Evolutionary conservation across 108 stramenopile genomes (phyloP).

Genomic region (Bacterosira constricta): DNA sequence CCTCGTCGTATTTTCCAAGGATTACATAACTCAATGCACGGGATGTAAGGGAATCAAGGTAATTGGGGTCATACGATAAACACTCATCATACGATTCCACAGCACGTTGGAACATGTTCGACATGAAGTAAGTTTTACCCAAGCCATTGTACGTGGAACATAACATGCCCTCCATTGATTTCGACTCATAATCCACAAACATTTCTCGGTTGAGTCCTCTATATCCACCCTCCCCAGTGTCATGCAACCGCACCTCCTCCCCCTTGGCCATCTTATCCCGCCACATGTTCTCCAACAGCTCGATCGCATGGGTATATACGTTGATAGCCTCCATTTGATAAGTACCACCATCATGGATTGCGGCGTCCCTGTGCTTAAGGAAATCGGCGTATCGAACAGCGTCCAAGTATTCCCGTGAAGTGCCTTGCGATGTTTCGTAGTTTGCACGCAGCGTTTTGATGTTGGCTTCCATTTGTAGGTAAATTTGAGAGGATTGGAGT

Average conservation of each 20-base stretch:
- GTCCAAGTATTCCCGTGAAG: constrained; percentile 13
- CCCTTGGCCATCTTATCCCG: constrained; percentile 25
- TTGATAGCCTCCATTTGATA: constrained; percentile 68
- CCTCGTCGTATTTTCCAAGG: constrained; percentile 69
- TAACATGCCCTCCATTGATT: constrained; percentile 69
- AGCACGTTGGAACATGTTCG: constrained; percentile 84
- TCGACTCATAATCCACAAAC: constrained; percentile 47
- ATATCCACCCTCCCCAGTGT: constrained; percentile 12
- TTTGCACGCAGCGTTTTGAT: constrained; percentile 10
- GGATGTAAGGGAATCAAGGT: constrained; percentile 65
- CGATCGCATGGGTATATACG: constrained; percentile 53
- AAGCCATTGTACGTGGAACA: constrained; percentile 57
- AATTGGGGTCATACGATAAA: constrained; percentile 58
- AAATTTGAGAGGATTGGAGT: constrained; percentile 21
- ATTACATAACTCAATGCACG: constrained; percentile 72
- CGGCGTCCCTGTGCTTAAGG: constrained; percentile 60
- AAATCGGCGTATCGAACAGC: constrained; percentile 66
- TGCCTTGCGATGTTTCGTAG: constrained; percentile 21
- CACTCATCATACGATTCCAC: constrained; percentile 61
- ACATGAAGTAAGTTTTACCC: constrained; percentile 79
- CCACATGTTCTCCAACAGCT: constrained; percentile 28
- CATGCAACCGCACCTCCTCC: constrained; percentile 24
- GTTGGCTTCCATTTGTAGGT: constrained; percentile 45
- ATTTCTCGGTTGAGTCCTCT: constrained; percentile 59
- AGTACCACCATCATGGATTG: constrained; percentile 81